Evolutionary conservation across 2,329 filamentous ascomycete species (phyloP).

Genomic region (Xylariaceae sp.): DNA sequence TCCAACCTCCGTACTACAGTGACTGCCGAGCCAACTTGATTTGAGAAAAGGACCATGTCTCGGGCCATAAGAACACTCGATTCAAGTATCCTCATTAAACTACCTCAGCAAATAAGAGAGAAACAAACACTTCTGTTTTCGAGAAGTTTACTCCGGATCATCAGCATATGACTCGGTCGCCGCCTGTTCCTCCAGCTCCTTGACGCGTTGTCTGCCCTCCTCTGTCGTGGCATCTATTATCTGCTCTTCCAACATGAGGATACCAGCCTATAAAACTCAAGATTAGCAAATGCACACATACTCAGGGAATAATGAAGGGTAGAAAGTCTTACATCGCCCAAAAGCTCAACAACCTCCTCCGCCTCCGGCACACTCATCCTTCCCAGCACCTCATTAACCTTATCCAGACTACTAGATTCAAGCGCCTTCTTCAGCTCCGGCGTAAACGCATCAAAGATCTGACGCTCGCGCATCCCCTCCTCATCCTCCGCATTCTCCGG

Average conservation of each 20-base stretch:
- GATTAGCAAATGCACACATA: slow-evolving; percentile 23
- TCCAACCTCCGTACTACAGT: too few species aligned
- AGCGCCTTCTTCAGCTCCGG: slow-evolving; percentile 77
- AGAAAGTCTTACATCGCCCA: slow-evolving; percentile 57
- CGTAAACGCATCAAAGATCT: slow-evolving; percentile 78
- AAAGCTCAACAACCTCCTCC: slow-evolving; percentile 73
- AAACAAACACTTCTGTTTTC: too few species aligned
- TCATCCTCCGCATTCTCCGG: slow-evolving; percentile 61
- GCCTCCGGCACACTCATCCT: slow-evolving; percentile 86
- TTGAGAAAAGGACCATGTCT: too few species aligned
- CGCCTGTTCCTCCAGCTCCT: slow-evolving; percentile 63
- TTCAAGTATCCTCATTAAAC: not conserved
- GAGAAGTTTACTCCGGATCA: slow-evolving; percentile 39
- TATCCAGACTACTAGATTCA: slow-evolving; percentile 81
- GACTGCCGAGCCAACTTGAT: too few species aligned
- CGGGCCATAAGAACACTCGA: not conserved
- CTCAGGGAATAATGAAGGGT: not conserved
- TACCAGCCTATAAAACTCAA: slow-evolving; percentile 55
- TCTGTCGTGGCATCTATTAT: slow-evolving; percentile 94
- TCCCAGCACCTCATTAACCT: slow-evolving; percentile 80
- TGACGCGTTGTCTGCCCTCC: slow-evolving; percentile 71
- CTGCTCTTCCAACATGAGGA: slow-evolving; percentile 85
- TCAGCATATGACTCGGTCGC: slow-evolving; percentile 35
- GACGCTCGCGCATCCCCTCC: slow-evolving; percentile 57
- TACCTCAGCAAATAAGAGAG: too few species aligned